Percentiles rank a stretch among this genome's conserved stretches.
Evolutionary conservation across 805 yeast species (phyloP).

Genomic region (Priceomyces melissophilus): DNA sequence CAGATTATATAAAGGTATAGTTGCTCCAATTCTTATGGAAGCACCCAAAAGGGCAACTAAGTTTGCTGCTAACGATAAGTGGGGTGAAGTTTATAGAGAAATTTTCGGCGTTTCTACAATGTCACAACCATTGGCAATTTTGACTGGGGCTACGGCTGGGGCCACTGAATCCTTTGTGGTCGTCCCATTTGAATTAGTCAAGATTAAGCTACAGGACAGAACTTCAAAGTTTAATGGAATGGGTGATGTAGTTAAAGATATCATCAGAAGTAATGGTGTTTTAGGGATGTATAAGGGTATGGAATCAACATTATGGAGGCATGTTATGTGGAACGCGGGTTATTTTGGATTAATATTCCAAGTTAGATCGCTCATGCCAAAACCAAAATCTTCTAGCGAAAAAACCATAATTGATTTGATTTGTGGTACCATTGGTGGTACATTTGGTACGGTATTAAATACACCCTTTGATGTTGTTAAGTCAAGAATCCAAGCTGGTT

Average conservation of each 20-base stretch:
- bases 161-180: constrained; percentile 95
- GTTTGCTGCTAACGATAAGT: constrained; percentile 96
- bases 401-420: constrained; percentile 83
- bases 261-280: constrained; percentile 71
- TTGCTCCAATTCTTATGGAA: constrained; percentile 97
- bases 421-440: constrained; percentile 96
- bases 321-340: constrained; percentile 95
- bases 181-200: constrained; percentile 95
- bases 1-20: constrained; percentile 86
- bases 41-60: constrained; percentile 99
- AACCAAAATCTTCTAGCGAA: constrained; percentile 64
- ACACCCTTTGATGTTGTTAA: constrained; percentile 98
- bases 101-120: constrained; percentile 64
- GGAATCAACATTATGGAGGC: constrained; percentile 98
- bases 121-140: constrained; percentile 79
- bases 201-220: constrained; percentile 90
- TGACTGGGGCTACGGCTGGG: constrained; percentile 98
- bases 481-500: constrained; percentile 91
- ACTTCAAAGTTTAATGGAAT: constrained; percentile 80
- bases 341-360: constrained; percentile 94
- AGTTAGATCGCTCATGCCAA: constrained; percentile 74
- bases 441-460: constrained; percentile 89
- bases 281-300: constrained; percentile 89
- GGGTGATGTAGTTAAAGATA: constrained; percentile 72
- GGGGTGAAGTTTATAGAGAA: constrained; percentile 79